A percentile compares a stretch with the other conserved stretches of the same genome.
Conservation (phyloP, 371 early-diverging fungal species). For the Entomophthora muscae region DNA sequence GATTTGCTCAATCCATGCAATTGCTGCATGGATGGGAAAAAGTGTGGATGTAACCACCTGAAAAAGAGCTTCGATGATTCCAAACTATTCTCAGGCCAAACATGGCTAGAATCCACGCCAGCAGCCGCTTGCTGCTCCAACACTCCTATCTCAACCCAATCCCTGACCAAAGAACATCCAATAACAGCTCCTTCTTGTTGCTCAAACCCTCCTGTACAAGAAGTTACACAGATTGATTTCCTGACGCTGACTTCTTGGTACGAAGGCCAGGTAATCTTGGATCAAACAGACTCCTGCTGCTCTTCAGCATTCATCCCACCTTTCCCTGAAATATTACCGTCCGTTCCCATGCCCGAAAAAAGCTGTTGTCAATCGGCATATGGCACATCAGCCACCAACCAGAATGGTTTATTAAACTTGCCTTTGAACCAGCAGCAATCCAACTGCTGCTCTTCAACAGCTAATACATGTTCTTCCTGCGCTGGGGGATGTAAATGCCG, state of each 20-base stretch:
- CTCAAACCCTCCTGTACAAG: neutral
- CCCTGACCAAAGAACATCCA: too few species aligned
- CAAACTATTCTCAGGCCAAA: neutral
- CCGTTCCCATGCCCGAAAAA: neutral
- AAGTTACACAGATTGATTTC: too few species aligned
- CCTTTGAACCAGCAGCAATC: neutral
- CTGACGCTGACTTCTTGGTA: too few species aligned
- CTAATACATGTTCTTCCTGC: neutral
- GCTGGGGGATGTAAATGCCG: neutral
- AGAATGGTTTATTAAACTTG: too few species aligned
- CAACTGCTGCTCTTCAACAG: neutral
- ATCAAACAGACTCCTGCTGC: neutral
- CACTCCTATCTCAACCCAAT: neutral
- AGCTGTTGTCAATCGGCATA: neutral
- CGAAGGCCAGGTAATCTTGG: too few species aligned
- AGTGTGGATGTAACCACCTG: constrained; percentile 1
- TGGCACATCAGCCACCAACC: too few species aligned
- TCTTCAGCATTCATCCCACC: neutral
- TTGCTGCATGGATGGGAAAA: constrained; percentile 5
- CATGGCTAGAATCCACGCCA: neutral
- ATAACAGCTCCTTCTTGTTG: neutral
- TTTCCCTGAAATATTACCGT: neutral
- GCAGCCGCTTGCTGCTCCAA: neutral
- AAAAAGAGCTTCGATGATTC: neutral
- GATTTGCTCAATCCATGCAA: constrained; percentile 8